These are phyloP conservation scores for Lactarius indigo DNA, from an alignment of 768 basidiomycete genomes.

Conservation along the genomic window DNA sequence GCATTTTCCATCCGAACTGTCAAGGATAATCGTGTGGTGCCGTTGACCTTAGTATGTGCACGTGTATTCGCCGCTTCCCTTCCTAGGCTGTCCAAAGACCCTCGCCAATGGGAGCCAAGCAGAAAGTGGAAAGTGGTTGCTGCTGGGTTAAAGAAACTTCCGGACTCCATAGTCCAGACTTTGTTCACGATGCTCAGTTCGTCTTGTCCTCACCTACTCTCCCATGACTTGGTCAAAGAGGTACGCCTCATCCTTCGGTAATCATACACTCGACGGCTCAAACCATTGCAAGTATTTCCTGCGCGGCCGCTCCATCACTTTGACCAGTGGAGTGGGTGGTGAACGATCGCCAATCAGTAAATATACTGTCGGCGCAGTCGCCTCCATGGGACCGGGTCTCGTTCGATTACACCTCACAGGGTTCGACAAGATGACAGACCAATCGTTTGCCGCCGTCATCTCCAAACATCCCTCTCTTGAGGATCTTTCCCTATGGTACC, in stretches of 20 bases:
- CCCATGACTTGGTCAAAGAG: constrained; percentile 51
- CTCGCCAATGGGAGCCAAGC: constrained; percentile 37
- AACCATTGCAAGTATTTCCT: constrained; percentile 48
- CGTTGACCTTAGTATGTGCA: constrained; percentile 49
- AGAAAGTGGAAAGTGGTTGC: constrained; percentile 30
- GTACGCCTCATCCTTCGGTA: constrained; percentile 34
- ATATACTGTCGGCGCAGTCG: constrained; percentile 47
- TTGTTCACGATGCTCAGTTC: constrained; percentile 50
- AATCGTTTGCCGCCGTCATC: constrained; percentile 48
- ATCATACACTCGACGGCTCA: neutral
- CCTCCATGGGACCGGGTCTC: constrained; percentile 23
- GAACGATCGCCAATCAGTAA: constrained; percentile 36
- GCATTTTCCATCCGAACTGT: constrained; percentile 44
- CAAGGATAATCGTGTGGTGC: constrained; percentile 33
- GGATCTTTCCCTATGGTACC: constrained; percentile 54
- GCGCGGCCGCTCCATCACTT: constrained; percentile 46
- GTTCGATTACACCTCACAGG: constrained; percentile 48
- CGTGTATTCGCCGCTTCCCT: constrained; percentile 50
- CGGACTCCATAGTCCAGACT: constrained; percentile 48
- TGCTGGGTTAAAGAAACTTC: constrained; percentile 43
- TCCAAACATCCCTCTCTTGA: constrained; percentile 42
- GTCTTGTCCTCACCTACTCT: constrained; percentile 49
- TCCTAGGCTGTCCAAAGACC: constrained; percentile 37
- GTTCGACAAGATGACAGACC: constrained; percentile 51
- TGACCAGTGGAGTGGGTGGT: constrained; percentile 50